Base-by-base conservation (phyloP, 371 early-diverging fungal genomes). In the Funneliformis caledonium region DNA sequence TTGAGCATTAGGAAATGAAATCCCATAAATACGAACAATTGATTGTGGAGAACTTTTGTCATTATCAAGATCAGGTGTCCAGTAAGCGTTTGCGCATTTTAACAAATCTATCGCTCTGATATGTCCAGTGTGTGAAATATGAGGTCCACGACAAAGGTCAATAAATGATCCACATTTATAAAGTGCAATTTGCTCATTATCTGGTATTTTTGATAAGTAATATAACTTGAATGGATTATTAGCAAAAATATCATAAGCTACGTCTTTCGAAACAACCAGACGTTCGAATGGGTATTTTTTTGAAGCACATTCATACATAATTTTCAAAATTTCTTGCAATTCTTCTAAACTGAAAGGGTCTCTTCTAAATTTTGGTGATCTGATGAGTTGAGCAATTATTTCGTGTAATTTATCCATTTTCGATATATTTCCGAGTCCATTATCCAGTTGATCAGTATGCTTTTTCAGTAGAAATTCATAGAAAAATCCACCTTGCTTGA, bases 111-210 rank as follows among this genome's bases (percentile, higher is more conserved):
- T 88, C 11, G 96, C 91, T 82, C 94, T 95, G 77, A 97, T 89
- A 72, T 88, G 86, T 65, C 93, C 92, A 16, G 97, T 96, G 83
- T 89, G 85, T 59, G 93, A 92, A 75, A 98, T 88, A 85, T 98
- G 98, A 9, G 98, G 98, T 9, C 98, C 98, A 79, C 89, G 85
- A 88, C 97, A 98, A 81, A 98, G 87, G 88, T 98, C 98, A 73
- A 96, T 92, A 80, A 97, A 90, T 14, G 94, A 90, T 16, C 96
- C 96, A 78, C 97, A 95, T 64, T 93, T 89, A 86, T 97, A 97
- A 31, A 97, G 93, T 2, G 96, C 95, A 82, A 93, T 92, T 61
- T 88, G 89, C 59, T 91, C 90, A 68, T 91, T 91, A 62, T 96
- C 97, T 10, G 93, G 91, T 60, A 96, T 91, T 80, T 93, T 90